These are phyloP conservation scores for Piromyces finnis DNA, from an alignment of 192 early-diverging fungal genomes.

Conservation along the genomic window DNA sequence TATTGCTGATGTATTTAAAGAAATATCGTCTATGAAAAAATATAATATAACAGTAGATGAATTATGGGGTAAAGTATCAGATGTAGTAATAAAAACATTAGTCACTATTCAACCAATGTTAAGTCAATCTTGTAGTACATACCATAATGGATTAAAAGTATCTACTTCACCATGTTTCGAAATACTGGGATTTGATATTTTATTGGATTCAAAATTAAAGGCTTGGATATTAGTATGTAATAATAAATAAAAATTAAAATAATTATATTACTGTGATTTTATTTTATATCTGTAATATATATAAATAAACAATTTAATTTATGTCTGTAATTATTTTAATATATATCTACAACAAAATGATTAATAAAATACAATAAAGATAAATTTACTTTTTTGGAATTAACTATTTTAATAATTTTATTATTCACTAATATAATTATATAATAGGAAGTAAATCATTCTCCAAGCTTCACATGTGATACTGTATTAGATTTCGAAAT, in stretches of 20 bases:
- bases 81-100: slow-evolving; percentile 31
- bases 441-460: slow-evolving; percentile 35
- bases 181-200: slow-evolving; percentile 40
- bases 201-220: slow-evolving; percentile 34
- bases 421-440: too few species aligned
- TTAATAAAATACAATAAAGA: too few species aligned
- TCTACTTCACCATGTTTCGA: slow-evolving; percentile 26
- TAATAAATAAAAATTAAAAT: too few species aligned
- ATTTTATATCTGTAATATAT: too few species aligned
- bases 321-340: too few species aligned
- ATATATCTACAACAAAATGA: too few species aligned
- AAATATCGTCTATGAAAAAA: background rate
- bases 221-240: slow-evolving; percentile 22
- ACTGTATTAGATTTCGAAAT: slow-evolving; percentile 26
- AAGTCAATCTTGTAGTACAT: background rate
- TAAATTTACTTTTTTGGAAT: too few species aligned
- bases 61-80: slow-evolving; percentile 5
- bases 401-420: too few species aligned
- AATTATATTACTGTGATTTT: too few species aligned
- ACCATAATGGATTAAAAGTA: slow-evolving; percentile 1
- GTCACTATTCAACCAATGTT: slow-evolving; percentile 10
- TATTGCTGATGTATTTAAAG: background rate
- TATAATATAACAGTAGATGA: background rate
- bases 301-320: too few species aligned
- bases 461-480: slow-evolving; percentile 35